Evolutionary conservation across 768 basidiomycete species (phyloP).

Genomic region (Russula sp.): DNA sequence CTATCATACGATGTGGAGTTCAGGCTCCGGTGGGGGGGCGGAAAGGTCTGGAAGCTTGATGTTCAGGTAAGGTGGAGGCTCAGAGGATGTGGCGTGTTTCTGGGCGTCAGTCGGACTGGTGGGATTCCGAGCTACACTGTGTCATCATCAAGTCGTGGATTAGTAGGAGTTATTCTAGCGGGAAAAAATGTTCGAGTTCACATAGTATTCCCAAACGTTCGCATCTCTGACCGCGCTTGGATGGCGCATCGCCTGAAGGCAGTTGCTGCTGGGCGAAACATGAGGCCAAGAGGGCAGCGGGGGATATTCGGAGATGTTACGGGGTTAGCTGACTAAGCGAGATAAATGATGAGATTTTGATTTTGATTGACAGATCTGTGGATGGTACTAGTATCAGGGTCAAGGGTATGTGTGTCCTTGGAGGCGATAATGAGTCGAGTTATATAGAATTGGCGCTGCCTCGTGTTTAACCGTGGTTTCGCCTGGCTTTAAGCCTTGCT

Average conservation of each 20-base stretch:
- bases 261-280: not conserved
- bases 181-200: not conserved
- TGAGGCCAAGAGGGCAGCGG: not conserved
- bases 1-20: constrained; percentile 55
- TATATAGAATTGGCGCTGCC: constrained; percentile 4
- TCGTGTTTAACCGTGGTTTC: constrained; percentile 18
- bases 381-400: not conserved
- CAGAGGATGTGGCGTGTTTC: constrained; percentile 20
- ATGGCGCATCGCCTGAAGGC: not conserved
- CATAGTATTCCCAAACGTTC: not conserved
- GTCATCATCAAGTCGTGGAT: too few relatives aligned
- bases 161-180: not conserved
- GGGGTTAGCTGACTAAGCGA: not conserved
- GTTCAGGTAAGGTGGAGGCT: constrained; percentile 36
- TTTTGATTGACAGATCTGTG: not conserved
- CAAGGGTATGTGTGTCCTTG: not conserved
- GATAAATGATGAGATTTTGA: not conserved
- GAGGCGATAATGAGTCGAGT: not conserved
- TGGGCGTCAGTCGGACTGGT: not conserved
- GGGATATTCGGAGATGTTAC: too few relatives aligned
- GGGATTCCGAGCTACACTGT: not conserved
- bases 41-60: constrained; percentile 55
- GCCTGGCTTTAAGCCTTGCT: constrained; percentile 13
- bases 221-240: not conserved
- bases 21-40: constrained; percentile 36